Conservation (phyloP, 495 filamentous ascomycete species). For the Penicillium tannophilum region DNA sequence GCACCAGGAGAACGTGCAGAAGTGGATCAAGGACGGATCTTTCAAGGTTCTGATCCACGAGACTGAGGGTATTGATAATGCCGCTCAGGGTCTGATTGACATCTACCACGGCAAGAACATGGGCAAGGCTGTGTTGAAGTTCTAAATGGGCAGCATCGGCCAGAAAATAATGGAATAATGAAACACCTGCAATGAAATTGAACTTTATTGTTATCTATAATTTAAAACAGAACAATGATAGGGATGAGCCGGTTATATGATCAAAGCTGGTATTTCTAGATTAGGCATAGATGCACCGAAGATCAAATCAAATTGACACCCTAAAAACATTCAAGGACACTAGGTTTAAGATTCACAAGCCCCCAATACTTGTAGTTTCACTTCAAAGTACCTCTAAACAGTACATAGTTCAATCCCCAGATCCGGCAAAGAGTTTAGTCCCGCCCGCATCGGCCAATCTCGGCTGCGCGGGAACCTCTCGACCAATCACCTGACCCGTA, state of each 20-base stretch:
- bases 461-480: slow-evolving; percentile 43
- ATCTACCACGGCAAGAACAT: slow-evolving; percentile 88
- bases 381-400: not conserved
- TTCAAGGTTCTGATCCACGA: slow-evolving; percentile 72
- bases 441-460: slow-evolving; percentile 42
- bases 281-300: not conserved
- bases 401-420: not conserved
- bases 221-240: not conserved
- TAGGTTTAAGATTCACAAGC: not conserved
- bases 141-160: slow-evolving; percentile 32
- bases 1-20: slow-evolving; percentile 76
- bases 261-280: not conserved
- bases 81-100: slow-evolving; percentile 78
- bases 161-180: slow-evolving; percentile 7
- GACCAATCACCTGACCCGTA: slow-evolving; percentile 46
- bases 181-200: slow-evolving; percentile 14
- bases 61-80: slow-evolving; percentile 82
- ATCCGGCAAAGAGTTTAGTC: slow-evolving; percentile 29
- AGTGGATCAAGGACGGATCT: slow-evolving; percentile 83
- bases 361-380: too few species aligned
- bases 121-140: slow-evolving; percentile 86
- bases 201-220: not conserved
- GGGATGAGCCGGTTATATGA: not conserved
- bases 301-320: too few species aligned
- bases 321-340: not conserved